Evolutionary conservation across 768 basidiomycete species (phyloP), one percentile per base, ranked within the genome.

Genomic region (Podaxis rugospora): DNA sequence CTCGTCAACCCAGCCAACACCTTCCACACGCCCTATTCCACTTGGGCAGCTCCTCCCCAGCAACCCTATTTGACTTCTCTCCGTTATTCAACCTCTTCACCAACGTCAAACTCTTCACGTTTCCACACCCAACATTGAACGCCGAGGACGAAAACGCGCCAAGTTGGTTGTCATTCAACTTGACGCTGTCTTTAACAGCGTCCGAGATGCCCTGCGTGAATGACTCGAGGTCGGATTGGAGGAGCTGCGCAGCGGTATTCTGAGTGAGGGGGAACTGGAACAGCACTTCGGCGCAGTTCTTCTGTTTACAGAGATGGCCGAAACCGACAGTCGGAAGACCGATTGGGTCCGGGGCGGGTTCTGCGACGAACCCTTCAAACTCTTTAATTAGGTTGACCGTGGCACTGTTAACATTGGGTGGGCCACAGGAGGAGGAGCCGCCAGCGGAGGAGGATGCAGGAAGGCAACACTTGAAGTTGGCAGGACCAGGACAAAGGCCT

Each of bases 291-390:
- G 56, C 32, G 36, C 66, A 64, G 25, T 49, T 40, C 1, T 59
- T 53, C 2, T 63, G 57, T 27, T 68, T 44, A 65, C 73, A 75
- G 16, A 68, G 67, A 59, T 74, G 73, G n/a, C 73, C 73, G 62
- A 66, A 75, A 18, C 74, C 74, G 49, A 73, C 73, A 13, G 73
- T 75, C 32, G 68, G 70, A 44, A 75, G 67, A 10, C 72, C 73
- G 37, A 74, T 72, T 40, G 74, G 74, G 58, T 75, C 21, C 21
- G 21, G 21, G 21, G 21, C 74, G 16, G 73, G 74, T 21, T 52
- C 62, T 23, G 70, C 54, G 36, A 72, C 71, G 64, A 75, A 72
- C 6, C 71, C 71, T 65, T 74, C 72, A 64, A 71, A 72, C 40
- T 65, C 37, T 52, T 72, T 67, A 61, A 72, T 70, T 5, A 73